Evolutionary conservation across 768 basidiomycete species (phyloP), one percentile per base, ranked within the genome.

Genomic region (Lyophyllum decastes): DNA sequence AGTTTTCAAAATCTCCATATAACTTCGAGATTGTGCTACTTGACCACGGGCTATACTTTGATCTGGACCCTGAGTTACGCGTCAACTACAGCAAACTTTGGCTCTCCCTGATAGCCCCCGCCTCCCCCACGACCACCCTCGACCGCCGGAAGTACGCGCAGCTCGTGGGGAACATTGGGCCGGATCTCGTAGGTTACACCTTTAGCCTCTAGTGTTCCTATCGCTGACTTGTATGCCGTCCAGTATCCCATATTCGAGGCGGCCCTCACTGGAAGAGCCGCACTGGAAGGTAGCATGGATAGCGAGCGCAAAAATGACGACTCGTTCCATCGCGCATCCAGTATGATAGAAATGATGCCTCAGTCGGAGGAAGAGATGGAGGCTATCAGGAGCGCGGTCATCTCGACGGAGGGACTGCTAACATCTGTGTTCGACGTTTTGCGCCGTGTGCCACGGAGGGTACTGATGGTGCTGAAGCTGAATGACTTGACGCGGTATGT

Each of bases 21-120:
- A 98, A 98, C 69, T 98, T 98, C 64, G 97, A 99, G 68, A 90
- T 98, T 50, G 95, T 93, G 24, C 80, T 98, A 1, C 78, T 99
- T 59, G 97, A 99, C 67, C 95, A 98, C 63, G 96, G 93, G 4
- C 76, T 94, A 17, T 96, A 98, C 72, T 98, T 98, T 63, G 95
- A 97, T 67, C 78, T 99, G 4, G 88, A 93, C 54, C 75, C 84
- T 19, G 79, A 87, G 41, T 76, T 98, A 4, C 86, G 95, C 22
- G 80, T 92, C 50, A 90, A 93, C 69, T 93, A 93, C 66, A 81
- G 88, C 78, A 86, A 88, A 76, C 80, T 98, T 47, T 98, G 95
- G 96, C 74, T 99, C 45, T 86, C 94, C 10, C 78, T 99, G 17
- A 91, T 98, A 52, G 82, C 86, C 1, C 80, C 82, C 19, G 85